phyloP scores from a whole-genome alignment of 1,139 yeast species.

The Hansenula anomala region DNA sequence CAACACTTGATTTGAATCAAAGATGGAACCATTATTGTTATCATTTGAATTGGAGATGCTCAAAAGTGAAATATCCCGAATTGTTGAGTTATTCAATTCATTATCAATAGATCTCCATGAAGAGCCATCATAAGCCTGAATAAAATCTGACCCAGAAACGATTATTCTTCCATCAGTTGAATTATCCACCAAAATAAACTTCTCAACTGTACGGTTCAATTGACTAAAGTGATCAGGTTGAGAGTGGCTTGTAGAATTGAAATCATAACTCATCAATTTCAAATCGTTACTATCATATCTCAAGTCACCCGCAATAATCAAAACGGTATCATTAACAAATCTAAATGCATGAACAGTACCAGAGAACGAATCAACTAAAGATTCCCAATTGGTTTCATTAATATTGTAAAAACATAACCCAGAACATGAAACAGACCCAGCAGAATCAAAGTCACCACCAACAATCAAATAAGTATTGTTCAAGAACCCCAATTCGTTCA shows the following conservation, averaged over 20 bases:
- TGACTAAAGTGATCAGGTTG: slow-evolving; percentile 21
- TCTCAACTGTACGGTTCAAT: slow-evolving; percentile 38
- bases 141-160: slow-evolving; percentile 47
- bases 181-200: slow-evolving; percentile 46
- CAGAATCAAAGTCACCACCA: slow-evolving; percentile 69
- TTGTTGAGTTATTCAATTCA: slow-evolving; percentile 9
- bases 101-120: slow-evolving; percentile 34
- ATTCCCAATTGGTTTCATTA: slow-evolving; percentile 48
- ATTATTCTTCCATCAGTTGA: slow-evolving; percentile 45
- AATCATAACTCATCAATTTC: slow-evolving; percentile 50
- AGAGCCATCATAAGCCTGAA: slow-evolving; percentile 47
- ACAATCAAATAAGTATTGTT: slow-evolving; percentile 47
- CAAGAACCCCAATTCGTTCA: slow-evolving; percentile 47
- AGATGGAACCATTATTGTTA: slow-evolving; percentile 23
- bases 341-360: slow-evolving; percentile 54
- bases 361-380: slow-evolving; percentile 39
- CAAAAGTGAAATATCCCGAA: slow-evolving; percentile 27
- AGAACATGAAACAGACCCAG: slow-evolving; percentile 56
- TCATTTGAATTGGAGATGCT: slow-evolving; percentile 29
- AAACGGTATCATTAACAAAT: slow-evolving; percentile 44
- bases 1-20: slow-evolving; percentile 37
- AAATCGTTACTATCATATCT: slow-evolving; percentile 32
- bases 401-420: slow-evolving; percentile 68
- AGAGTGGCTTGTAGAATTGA: slow-evolving; percentile 25
- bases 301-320: slow-evolving; percentile 63